Base-by-base conservation (phyloP, 2,329 filamentous ascomycete genomes). In the Zymoseptoria brevis region DNA sequence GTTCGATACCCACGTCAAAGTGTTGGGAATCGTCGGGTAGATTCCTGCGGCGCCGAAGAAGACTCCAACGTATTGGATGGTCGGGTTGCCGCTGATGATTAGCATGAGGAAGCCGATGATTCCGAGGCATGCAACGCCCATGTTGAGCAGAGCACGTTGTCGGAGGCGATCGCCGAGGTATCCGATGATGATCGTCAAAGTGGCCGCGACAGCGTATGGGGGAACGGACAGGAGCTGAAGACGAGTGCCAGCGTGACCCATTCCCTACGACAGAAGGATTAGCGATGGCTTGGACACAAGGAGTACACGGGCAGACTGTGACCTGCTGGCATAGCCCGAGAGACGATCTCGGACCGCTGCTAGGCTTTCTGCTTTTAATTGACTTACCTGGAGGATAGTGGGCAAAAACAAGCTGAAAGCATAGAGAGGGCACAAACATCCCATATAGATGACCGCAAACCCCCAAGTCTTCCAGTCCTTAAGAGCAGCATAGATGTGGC, bases 31-130 rank as follows among this genome's bases (percentile, higher is more conserved):
- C 68, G 85, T 87, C 0, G 92, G 91, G 69, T 96, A 96, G 66
- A 96, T 96, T 0, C 92, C 91, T 58, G 93, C 78, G 0, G 92
- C 91, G 0, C 87, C 91, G 0, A 96, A 78, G 73, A 95, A 96
- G 0, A 85, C 88, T 0, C 88, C 92, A 0, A 86, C 88, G 71
- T 96, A 96, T 68, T 90, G 86, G 0, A 93, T 84, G 0, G 79
- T 80, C 0, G 91, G 79, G 8, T 79, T 77, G 2, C 80, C 76
- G 6, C 83, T 83, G 1, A 82, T 83, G 2, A 95, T 77, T 2
- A 96, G 80, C 86, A 96, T 91, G 41, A 80, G 71, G 70, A 96
- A 96, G 0, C 92, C 92, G 0, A 79, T 74, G 19, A 95, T 86
- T 5, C 87, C 89, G 3, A 96, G 68, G 0, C 87, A 56, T 0